Percentiles rank a stretch among this genome's conserved stretches.
Evolutionary conservation across 2,329 filamentous ascomycete species (phyloP).

Genomic region (Alternaria sp.): DNA sequence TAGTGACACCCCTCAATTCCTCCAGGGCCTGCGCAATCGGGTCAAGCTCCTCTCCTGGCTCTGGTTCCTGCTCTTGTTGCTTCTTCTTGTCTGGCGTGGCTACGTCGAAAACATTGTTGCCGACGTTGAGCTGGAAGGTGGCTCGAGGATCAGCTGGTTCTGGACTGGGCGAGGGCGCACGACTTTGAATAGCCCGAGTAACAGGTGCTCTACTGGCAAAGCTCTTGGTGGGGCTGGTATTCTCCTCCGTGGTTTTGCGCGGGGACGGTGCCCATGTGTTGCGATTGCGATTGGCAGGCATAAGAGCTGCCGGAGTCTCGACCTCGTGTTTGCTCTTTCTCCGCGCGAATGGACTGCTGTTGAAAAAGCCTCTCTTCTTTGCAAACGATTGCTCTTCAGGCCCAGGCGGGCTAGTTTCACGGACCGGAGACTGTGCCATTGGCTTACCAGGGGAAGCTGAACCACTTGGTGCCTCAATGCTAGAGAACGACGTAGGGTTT

Average conservation of each 20-base stretch:
- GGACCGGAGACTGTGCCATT: conserved; percentile 33
- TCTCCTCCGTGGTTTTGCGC: conserved; percentile 51
- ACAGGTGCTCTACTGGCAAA: conserved; percentile 34
- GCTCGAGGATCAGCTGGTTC: conserved; percentile 92
- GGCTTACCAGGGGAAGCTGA: conserved; percentile 77
- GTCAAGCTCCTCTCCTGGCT: conserved; percentile 72
- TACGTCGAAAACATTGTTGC: conserved; percentile 95
- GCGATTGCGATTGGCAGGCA: conserved; percentile 53
- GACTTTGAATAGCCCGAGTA: conserved; percentile 41
- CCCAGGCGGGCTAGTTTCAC: conserved; percentile 37
- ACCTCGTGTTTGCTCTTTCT: conserved; percentile 87
- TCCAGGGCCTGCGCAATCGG: conserved; percentile 93
- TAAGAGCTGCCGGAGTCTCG: conserved; percentile 58
- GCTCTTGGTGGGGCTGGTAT: conserved; percentile 56
- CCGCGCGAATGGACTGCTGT: conserved; percentile 85
- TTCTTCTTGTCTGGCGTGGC: conserved; percentile 74
- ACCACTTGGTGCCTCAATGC: conserved; percentile 79
- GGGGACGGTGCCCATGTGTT: conserved; percentile 64
- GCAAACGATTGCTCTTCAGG: conserved; percentile 61
- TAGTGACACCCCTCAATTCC: conserved; percentile 87
- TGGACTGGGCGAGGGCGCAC: conserved; percentile 55
- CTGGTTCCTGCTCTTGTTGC: conserved; percentile 47
- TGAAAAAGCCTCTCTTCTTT: conserved; percentile 88
- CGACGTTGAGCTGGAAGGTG: conserved; percentile 91
- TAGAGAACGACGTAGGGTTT: conserved; percentile 87